Conservation (phyloP, 1,284 basidiomycete species). For the Ustilago xerochloae region DNA sequence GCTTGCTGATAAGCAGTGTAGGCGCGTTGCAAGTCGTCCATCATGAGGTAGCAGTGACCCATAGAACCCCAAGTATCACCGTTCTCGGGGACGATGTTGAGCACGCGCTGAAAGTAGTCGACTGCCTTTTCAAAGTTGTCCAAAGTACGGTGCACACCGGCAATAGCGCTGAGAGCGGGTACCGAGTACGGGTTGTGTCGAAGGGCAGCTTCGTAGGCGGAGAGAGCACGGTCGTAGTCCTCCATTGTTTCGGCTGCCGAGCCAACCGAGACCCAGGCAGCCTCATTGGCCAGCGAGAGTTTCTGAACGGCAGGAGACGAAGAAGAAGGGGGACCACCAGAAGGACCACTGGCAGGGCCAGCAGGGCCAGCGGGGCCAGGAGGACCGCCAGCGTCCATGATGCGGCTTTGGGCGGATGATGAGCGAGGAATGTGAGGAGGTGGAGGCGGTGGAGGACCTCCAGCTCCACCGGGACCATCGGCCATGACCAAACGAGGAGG, state of each 20-base stretch:
- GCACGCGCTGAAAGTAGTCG: slow-evolving; percentile 91
- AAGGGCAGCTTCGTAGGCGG: slow-evolving; percentile 64
- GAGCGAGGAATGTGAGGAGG: slow-evolving; percentile 49
- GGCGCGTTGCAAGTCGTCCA: slow-evolving; percentile 97
- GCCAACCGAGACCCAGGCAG: slow-evolving; percentile 63
- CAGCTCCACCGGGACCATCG: slow-evolving; percentile 29
- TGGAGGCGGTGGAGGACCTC: slow-evolving; percentile 32
- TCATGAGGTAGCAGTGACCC: slow-evolving; percentile 98
- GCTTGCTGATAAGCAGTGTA: slow-evolving; percentile 99
- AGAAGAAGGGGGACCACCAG: slow-evolving; percentile 21
- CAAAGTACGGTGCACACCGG: slow-evolving; percentile 62
- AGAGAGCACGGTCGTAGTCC: slow-evolving; percentile 63
- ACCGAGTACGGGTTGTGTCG: slow-evolving; percentile 66
- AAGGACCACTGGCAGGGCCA: slow-evolving; percentile 31
- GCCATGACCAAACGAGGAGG: slow-evolving; percentile 50
- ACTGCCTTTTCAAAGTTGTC: slow-evolving; percentile 76
- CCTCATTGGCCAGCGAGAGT: slow-evolving; percentile 61
- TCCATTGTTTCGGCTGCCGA: slow-evolving; percentile 66
- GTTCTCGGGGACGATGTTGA: slow-evolving; percentile 73
- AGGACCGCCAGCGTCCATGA: slow-evolving; percentile 30
- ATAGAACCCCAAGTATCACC: slow-evolving; percentile 68
- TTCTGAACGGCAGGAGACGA: slow-evolving; percentile 54
- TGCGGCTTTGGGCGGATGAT: slow-evolving; percentile 43
- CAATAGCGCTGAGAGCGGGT: slow-evolving; percentile 64
- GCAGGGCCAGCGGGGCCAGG: slow-evolving; percentile 26